Evolutionary conservation across 2,329 filamentous ascomycete genomes (phyloP), one percentile per base, ranked within the genome.

Genomic region (Fusarium nanum): DNA sequence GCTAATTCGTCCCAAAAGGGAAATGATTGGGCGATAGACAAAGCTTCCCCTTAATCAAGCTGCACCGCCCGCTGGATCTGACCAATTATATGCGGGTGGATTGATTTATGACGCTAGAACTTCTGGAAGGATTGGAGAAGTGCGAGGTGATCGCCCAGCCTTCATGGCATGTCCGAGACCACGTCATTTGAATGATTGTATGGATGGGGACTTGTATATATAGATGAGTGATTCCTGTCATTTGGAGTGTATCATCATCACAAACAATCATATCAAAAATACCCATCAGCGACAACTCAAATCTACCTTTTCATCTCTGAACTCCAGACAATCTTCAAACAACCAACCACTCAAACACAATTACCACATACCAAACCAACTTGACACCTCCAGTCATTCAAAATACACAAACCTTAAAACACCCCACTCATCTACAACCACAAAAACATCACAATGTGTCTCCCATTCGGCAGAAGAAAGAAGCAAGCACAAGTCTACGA

Each of bases 231-330:
- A 14, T 50, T 50, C 22, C 30, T n/a, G 10, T 3, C 34, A 14
- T 16, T 9, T 16, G 30, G 4, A 28, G 27, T 34, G 16, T 34
- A 16, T 11, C 22, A 37, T 25, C 11, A 52, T 27, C 32, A 27
- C 13, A 40, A 5, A 40, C 22, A 27, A 0, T 14, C n/a, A 14
- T 16, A 5, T 20, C 4, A 20, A 22, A 5, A 16, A 27, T 11
- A 40, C 7, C 8, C 11, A n/a, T 8, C n/a, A 23, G 13, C 4
- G 2, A 25, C 4, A 11, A 20, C 22, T n/a, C 4, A 50, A 10
- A 5, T 34, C 20, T n/a, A 23, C 7, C 4, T 22, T 13, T 6
- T 0, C 12, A 18, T 10, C 6, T 10, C 0, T 9, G 2, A 12
- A 30, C 16, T 12, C 2, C 10, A 5, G 2, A 14, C 18, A 2